A percentile compares a stretch with the other conserved stretches of the same genome.
These are phyloP conservation scores for Stachybotrys chlorohalonatus DNA, from an alignment of 2,329 filamentous ascomycete genomes.

Conservation along the genomic window DNA sequence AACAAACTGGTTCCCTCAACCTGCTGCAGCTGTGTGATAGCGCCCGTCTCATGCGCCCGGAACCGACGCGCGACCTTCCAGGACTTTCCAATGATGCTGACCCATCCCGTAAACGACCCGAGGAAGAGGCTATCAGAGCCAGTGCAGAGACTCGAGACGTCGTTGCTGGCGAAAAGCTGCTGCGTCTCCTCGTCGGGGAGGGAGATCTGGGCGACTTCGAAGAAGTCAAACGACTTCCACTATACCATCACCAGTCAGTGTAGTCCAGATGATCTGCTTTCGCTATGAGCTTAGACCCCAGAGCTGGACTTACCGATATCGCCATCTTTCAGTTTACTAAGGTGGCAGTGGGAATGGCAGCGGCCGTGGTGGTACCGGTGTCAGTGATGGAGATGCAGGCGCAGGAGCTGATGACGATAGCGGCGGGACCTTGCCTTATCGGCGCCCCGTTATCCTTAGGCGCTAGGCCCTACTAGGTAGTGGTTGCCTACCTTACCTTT, in stretches of 20 bases:
- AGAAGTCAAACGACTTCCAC: conserved; percentile 99
- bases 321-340: conserved; percentile 22
- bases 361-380: too few relatives aligned
- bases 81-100: conserved; percentile 77
- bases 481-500: not conserved
- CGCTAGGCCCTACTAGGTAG: not conserved
- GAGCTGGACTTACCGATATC: conserved; percentile 18
- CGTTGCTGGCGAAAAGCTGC: conserved; percentile 71
- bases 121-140: conserved; percentile 87
- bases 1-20: conserved; percentile 79
- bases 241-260: conserved; percentile 24
- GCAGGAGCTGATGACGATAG: not conserved
- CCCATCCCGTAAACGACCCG: conserved; percentile 73
- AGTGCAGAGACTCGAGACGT: conserved; percentile 74
- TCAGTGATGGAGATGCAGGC: not conserved
- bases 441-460: not conserved
- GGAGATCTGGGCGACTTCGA: conserved; percentile 82
- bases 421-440: conserved; percentile 1
- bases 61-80: conserved; percentile 86
- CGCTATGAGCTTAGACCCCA: not conserved
- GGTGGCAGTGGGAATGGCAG: conserved; percentile 2
- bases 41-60: conserved; percentile 70
- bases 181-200: conserved; percentile 71
- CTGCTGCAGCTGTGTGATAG: conserved; percentile 87
- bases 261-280: too few relatives aligned